Evolutionary conservation across 208 protist genomes (phyloP).

Genomic region (Leishmania lainsoni): DNA sequence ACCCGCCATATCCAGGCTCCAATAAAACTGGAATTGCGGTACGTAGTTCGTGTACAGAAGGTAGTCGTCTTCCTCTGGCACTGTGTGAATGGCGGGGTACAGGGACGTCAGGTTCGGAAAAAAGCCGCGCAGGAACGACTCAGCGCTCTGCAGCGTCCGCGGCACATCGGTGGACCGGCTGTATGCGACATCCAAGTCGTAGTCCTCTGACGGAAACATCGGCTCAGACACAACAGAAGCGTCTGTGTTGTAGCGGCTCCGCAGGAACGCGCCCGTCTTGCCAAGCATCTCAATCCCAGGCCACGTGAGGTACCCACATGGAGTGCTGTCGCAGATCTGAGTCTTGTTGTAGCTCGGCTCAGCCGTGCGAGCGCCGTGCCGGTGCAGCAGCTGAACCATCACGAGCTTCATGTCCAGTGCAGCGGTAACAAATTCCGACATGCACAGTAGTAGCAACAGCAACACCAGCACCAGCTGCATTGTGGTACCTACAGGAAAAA

Average conservation of each 20-base stretch:
- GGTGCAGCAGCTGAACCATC: slow-evolving; percentile 51
- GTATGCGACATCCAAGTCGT: slow-evolving; percentile 48
- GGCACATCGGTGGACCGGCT: slow-evolving; percentile 49
- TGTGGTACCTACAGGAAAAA: background rate
- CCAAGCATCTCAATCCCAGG: slow-evolving; percentile 37
- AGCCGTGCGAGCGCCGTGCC: slow-evolving; percentile 47
- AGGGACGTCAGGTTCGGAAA: slow-evolving; percentile 32
- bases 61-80: slow-evolving; percentile 21
- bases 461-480: background rate
- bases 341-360: slow-evolving; percentile 31
- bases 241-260: slow-evolving; percentile 43
- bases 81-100: slow-evolving; percentile 34
- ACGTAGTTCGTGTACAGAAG: slow-evolving; percentile 19
- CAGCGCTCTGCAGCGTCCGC: slow-evolving; percentile 57
- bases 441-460: slow-evolving; percentile 9
- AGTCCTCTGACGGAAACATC: slow-evolving; percentile 35
- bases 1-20: slow-evolving; percentile 7
- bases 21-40: slow-evolving; percentile 18
- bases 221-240: slow-evolving; percentile 22
- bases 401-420: slow-evolving; percentile 21
- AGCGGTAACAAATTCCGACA: background rate
- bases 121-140: slow-evolving; percentile 38
- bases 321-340: slow-evolving; percentile 35
- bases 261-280: slow-evolving; percentile 41
- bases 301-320: slow-evolving; percentile 51